Evolutionary conservation across 345 rosid genomes (phyloP).

Genomic region (Lagerstroemia speciosa): DNA sequence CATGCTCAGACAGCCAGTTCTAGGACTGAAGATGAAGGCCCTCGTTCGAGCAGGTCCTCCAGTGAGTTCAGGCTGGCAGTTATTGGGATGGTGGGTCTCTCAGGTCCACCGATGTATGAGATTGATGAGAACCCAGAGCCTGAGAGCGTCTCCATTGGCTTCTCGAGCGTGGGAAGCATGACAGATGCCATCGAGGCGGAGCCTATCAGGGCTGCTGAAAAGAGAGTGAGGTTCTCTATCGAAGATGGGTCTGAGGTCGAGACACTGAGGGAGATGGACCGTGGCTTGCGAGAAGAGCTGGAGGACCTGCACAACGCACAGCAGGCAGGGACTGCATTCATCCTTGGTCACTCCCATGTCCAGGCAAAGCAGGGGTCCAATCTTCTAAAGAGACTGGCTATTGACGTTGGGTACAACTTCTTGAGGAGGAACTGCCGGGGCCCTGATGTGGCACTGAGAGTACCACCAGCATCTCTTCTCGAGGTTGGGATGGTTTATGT

Average conservation of each 20-base stretch:
- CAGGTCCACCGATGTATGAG: constrained; percentile 40
- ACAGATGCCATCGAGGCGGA: constrained; percentile 69
- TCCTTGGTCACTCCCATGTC: constrained; percentile 88
- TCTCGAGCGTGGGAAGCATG: constrained; percentile 55
- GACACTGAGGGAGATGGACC: constrained; percentile 17
- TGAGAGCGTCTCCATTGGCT: constrained; percentile 62
- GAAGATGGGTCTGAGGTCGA: constrained; percentile 38
- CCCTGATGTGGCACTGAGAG: constrained; percentile 80
- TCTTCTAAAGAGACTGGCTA: constrained; percentile 61
- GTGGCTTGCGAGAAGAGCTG: constrained; percentile 50
- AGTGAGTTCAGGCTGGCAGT: constrained; percentile 66
- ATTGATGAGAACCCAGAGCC: constrained; percentile 53
- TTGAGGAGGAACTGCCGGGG: constrained; percentile 88
- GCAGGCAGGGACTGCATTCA: constrained; percentile 81
- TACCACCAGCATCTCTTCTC: constrained; percentile 75
- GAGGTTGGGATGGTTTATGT: constrained; percentile 99
- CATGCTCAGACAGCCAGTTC: constrained; percentile 16
- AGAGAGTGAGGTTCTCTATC: constrained; percentile 63
- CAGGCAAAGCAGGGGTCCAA: constrained; percentile 92
- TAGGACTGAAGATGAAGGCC: constrained; percentile 19
- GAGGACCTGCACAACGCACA: constrained; percentile 60
- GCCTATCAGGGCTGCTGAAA: constrained; percentile 18
- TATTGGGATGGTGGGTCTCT: constrained; percentile 48
- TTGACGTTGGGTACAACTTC: constrained; percentile 76
- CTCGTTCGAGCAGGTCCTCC: constrained; percentile 43